Evolutionary conservation across 352 stramenopile species (phyloP).

Genomic region (Aphanomyces invadans): DNA sequence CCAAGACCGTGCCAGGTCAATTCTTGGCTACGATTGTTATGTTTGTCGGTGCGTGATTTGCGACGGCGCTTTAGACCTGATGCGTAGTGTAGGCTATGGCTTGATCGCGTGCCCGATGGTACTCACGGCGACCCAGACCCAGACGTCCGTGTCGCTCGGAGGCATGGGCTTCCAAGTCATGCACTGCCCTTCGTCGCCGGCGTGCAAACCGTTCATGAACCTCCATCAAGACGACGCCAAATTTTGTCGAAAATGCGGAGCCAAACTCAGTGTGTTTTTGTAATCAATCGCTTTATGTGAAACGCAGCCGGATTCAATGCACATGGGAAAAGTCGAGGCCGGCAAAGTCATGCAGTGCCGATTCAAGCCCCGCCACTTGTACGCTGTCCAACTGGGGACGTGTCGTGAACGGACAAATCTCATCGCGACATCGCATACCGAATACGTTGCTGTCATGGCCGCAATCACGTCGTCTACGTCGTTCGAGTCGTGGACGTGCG

Average conservation of each 20-base stretch:
- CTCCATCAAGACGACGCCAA: slow-evolving; percentile 71
- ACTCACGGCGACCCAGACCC: slow-evolving; percentile 46
- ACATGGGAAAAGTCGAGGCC: slow-evolving; percentile 15
- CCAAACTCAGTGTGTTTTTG: slow-evolving; percentile 6
- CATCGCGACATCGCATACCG: background rate
- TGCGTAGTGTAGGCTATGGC: slow-evolving; percentile 38
- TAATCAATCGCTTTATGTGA: background rate
- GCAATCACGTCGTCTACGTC: background rate
- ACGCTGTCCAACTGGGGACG: background rate
- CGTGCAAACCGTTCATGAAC: slow-evolving; percentile 50
- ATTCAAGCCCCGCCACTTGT: background rate
- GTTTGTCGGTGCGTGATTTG: slow-evolving; percentile 56
- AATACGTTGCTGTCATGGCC: background rate
- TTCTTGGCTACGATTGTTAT: slow-evolving; percentile 79
- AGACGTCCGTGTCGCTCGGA: slow-evolving; percentile 40
- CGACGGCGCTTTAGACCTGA: no score
- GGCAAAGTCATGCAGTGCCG: background rate
- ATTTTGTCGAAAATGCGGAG: slow-evolving; percentile 62
- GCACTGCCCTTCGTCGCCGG: slow-evolving; percentile 34
- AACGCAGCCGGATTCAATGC: background rate
- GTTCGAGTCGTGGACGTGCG: background rate
- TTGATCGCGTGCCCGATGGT: slow-evolving; percentile 77
- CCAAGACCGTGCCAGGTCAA: slow-evolving; percentile 66
- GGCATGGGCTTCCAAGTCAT: slow-evolving; percentile 36
- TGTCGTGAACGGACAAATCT: background rate